Evolutionary conservation across 1,284 basidiomycete species (phyloP).

Genomic region (Puccinia coronata): DNA sequence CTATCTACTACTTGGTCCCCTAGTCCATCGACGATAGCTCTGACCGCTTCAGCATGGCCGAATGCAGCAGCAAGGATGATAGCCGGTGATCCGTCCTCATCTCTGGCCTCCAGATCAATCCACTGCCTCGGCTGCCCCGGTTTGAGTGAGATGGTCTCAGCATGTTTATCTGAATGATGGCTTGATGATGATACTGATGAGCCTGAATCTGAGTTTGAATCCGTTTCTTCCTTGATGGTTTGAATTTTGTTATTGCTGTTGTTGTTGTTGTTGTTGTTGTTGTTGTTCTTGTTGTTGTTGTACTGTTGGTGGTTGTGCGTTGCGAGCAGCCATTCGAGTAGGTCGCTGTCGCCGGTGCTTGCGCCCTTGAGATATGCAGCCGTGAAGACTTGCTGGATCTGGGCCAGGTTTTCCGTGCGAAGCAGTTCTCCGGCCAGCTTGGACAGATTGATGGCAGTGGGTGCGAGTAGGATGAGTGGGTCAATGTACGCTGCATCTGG

Average conservation of each 20-base stretch:
- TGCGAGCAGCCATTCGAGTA: conserved; percentile 44
- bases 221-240: too few relatives aligned
- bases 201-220: not conserved
- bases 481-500: conserved; percentile 43
- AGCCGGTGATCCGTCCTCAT: conserved; percentile 45
- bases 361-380: conserved; percentile 37
- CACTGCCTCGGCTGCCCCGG: conserved; percentile 24
- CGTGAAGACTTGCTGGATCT: conserved; percentile 25
- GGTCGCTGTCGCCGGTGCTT: conserved; percentile 42
- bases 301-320: not conserved
- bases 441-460: conserved; percentile 31
- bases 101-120: conserved; percentile 33
- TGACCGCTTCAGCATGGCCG: conserved; percentile 46
- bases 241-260: too few relatives aligned
- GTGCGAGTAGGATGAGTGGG: conserved; percentile 45
- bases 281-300: not conserved
- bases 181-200: not conserved
- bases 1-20: conserved; percentile 41
- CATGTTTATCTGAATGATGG: not conserved
- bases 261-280: not conserved
- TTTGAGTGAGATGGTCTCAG: not conserved
- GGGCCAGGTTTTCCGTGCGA: not conserved
- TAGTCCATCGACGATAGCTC: conserved; percentile 44
- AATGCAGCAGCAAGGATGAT: conserved; percentile 49
- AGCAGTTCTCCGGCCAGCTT: not conserved